These are phyloP conservation scores for Lipomyces yamanashiensis DNA, from an alignment of 805 yeast genomes.

Conservation along the genomic window DNA sequence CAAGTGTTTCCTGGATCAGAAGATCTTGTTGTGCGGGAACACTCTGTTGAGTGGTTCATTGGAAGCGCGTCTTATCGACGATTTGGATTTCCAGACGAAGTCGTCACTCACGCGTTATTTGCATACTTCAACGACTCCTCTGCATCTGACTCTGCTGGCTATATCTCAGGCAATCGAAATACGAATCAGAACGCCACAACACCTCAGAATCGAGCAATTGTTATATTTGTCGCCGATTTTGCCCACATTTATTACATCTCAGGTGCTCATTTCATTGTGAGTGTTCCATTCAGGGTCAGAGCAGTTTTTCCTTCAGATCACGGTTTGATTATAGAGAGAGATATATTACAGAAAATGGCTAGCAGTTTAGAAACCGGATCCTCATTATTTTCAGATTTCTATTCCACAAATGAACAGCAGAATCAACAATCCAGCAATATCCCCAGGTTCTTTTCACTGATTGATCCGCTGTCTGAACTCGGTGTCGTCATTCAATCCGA, in stretches of 20 bases:
- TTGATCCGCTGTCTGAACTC: slow-evolving; percentile 75
- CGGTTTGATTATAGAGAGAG: slow-evolving; percentile 69
- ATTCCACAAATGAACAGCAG: background rate
- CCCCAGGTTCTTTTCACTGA: slow-evolving; percentile 62
- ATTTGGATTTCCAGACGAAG: slow-evolving; percentile 54
- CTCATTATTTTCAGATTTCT: background rate
- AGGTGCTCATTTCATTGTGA: slow-evolving; percentile 63
- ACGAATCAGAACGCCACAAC: background rate
- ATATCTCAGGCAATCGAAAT: background rate
- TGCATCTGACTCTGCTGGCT: background rate
- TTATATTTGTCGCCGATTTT: slow-evolving; percentile 62
- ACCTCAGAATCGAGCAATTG: slow-evolving; percentile 50
- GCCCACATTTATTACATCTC: slow-evolving; percentile 65
- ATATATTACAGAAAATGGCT: slow-evolving; percentile 34
- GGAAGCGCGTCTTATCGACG: slow-evolving; percentile 57
- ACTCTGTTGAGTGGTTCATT: slow-evolving; percentile 54
- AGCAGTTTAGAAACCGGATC: background rate
- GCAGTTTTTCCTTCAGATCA: slow-evolving; percentile 66
- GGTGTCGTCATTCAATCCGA: slow-evolving; percentile 58
- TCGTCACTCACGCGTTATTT: slow-evolving; percentile 63
- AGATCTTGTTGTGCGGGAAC: slow-evolving; percentile 47
- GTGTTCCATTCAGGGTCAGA: slow-evolving; percentile 69
- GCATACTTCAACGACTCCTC: slow-evolving; percentile 52
- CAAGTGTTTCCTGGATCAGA: slow-evolving; percentile 28
- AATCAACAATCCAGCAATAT: background rate